A percentile compares a stretch with the other conserved stretches of the same genome.
Evolutionary conservation across 768 basidiomycete species (phyloP).

Genomic region (Cubamyces lactineus): DNA sequence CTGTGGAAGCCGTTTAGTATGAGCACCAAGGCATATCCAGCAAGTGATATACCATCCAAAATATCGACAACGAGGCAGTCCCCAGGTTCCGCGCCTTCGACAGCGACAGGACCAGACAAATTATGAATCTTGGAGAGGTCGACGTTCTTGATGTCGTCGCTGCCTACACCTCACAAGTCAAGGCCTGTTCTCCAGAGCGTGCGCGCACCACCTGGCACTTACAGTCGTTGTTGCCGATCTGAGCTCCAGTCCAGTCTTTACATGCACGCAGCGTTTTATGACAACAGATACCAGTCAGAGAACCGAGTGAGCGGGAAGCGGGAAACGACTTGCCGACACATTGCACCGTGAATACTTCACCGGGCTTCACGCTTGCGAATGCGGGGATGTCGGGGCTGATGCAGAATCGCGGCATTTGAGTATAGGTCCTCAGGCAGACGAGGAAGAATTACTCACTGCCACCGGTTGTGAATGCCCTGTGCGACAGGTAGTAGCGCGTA

Average conservation of each 20-base stretch:
- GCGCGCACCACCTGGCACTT: constrained; percentile 26
- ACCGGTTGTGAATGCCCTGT: constrained; percentile 70
- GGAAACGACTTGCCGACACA: constrained; percentile 54
- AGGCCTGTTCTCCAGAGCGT: neutral
- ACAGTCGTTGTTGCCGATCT: constrained; percentile 79
- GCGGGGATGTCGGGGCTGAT: constrained; percentile 4
- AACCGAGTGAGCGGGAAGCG: no score
- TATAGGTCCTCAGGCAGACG: constrained; percentile 58
- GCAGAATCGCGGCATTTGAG: constrained; percentile 51
- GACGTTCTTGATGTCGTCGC: constrained; percentile 69
- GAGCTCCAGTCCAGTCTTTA: constrained; percentile 79
- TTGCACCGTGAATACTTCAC: constrained; percentile 69
- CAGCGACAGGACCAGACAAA: constrained; percentile 73
- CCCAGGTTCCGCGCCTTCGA: constrained; percentile 78
- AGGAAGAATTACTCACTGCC: constrained; percentile 68
- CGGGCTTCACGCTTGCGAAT: constrained; percentile 6
- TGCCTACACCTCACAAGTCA: constrained; percentile 39
- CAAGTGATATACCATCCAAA: constrained; percentile 56
- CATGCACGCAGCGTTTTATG: no score
- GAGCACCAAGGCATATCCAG: no score
- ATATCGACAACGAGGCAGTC: constrained; percentile 83
- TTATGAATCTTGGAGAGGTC: constrained; percentile 72
- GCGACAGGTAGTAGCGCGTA: neutral
- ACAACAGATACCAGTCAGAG: no score
- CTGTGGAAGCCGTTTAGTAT: constrained; percentile 36